These are phyloP conservation scores for Xylariales sp. DNA, from an alignment of 2,329 filamentous ascomycete genomes.

Conservation along the genomic window DNA sequence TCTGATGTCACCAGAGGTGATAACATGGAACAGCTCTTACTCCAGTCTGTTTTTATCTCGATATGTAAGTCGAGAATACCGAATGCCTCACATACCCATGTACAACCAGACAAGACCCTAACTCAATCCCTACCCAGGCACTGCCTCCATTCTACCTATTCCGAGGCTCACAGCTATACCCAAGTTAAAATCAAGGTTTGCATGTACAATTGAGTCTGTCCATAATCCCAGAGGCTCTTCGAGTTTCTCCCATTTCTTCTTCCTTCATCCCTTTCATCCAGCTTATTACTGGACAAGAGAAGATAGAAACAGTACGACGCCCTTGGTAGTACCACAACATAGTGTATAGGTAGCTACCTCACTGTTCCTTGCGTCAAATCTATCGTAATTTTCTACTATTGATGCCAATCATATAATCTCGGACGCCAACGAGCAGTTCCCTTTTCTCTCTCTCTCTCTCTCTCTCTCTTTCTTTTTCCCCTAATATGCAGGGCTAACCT, in stretches of 20 bases:
- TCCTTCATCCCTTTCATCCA: neutral
- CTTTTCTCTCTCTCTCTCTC: too few species aligned
- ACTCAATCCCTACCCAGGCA: too few species aligned
- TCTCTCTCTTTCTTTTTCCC: too few species aligned
- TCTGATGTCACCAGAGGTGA: constrained; percentile 10
- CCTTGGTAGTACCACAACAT: neutral
- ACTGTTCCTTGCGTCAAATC: neutral
- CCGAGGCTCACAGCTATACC: neutral
- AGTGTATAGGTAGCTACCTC: neutral
- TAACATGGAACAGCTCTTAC: neutral
- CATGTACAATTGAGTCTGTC: neutral
- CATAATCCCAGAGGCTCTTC: neutral
- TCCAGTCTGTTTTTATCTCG: neutral
- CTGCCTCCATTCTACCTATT: neutral
- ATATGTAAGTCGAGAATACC: neutral
- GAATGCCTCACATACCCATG: too few species aligned
- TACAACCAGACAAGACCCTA: too few species aligned
- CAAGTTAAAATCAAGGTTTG: neutral
- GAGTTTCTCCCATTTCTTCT: neutral
- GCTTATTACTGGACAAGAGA: neutral
- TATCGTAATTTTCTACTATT: neutral
- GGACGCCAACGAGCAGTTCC: neutral
- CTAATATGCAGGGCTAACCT: neutral
- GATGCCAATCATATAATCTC: neutral
- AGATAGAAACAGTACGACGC: neutral